Base-by-base conservation (phyloP, 257 asterid species). In the Ocimum tenuiflorum region DNA sequence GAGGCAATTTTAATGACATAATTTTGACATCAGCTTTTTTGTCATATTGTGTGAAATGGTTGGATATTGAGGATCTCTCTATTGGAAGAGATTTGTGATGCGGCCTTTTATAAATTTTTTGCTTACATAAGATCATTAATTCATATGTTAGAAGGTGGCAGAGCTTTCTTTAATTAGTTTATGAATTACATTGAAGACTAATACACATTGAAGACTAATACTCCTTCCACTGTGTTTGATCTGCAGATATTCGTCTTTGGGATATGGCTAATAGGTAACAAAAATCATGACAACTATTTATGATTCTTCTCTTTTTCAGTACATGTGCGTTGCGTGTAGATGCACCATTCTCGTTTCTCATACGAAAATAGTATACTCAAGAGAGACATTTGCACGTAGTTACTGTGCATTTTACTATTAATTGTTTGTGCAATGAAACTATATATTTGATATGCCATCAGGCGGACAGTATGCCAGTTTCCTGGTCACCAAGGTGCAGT, bases 401-500 rank as follows among this genome's bases (percentile, higher is more conserved):
- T 20, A 48, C 27, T 14, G 17, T 31, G 7, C 23, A 6, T 2
- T 7, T 3, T 14, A 3, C 65, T 11, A 27, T 56, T 13, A 36
- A 33, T 2, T 69, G 33, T 52, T 24, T 17, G n/a, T 63, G 17
- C 62, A 39, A 57, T 68, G 46, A 60, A 23, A 67, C 54, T 1
- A 51, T 52, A 22, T 69, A 48, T 31, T 57, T 59, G 60, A 38
- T 69, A 42, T 69, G 73, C 38, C 24, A 42, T 43, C 66, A 92
- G 99, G 78, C 84, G 81, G 73, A 87, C 96, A 20, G 91, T 89
- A 24, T 70, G 92, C 73, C 97, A 83, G 80, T 92, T 92, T 84
- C 84, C 96, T 74, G 99, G 99, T 55, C 99, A 92, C 83, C 89
- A 86, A 79, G 96, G 96, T 65, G 94, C 95, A 12, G 96, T 92